phyloP scores from a whole-genome alignment of 768 basidiomycete species.

The Cyclocybe cylindracea region DNA sequence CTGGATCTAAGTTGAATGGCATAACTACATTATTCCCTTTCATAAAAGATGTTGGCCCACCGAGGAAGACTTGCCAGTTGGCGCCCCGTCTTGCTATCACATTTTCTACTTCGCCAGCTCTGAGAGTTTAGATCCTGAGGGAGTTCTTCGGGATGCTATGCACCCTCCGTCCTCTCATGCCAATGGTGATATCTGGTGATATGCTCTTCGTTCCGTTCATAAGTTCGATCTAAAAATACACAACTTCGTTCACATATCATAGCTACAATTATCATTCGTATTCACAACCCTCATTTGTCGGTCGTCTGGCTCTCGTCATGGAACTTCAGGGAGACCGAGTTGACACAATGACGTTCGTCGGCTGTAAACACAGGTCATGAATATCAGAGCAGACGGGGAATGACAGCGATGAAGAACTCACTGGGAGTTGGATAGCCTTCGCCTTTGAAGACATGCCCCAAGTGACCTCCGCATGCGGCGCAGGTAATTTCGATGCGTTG shows the following conservation, averaged over 20 bases:
- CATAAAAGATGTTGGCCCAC: not conserved
- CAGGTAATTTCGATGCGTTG: slow-evolving; percentile 85
- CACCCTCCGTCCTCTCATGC: no score
- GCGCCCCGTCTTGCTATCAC: no score
- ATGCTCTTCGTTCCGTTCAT: no score
- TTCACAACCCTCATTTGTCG: not conserved
- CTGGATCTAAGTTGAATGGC: slow-evolving; percentile 16
- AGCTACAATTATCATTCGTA: no score
- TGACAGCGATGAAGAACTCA: slow-evolving; percentile 32
- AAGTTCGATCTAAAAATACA: not conserved
- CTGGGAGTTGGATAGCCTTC: slow-evolving; percentile 83
- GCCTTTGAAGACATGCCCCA: slow-evolving; percentile 95
- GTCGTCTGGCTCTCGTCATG: slow-evolving; percentile 41
- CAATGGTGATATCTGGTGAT: no score
- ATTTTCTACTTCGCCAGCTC: no score
- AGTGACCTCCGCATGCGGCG: slow-evolving; percentile 88
- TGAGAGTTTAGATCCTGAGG: no score
- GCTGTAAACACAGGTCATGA: slow-evolving; percentile 35
- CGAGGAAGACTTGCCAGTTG: not conserved
- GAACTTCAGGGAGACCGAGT: slow-evolving; percentile 85
- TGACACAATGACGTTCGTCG: slow-evolving; percentile 88
- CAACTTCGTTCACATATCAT: no score
- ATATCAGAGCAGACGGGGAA: not conserved
- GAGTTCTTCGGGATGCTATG: no score
- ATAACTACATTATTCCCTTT: slow-evolving; percentile 1